These are phyloP conservation scores for Clonostachys chloroleuca DNA, from an alignment of 2,329 filamentous ascomycete species.

Conservation along the genomic window DNA sequence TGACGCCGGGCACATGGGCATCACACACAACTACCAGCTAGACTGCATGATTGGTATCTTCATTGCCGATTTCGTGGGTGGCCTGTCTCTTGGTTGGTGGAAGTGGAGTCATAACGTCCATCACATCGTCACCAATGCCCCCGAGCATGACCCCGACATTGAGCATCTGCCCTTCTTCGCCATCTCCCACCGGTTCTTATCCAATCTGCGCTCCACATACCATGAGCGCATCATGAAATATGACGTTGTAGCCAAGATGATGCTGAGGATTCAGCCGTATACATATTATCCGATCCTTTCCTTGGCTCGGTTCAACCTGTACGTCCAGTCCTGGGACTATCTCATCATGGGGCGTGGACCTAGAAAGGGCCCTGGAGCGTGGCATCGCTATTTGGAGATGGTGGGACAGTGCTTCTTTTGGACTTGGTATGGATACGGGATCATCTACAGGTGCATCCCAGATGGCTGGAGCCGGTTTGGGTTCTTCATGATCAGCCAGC, in stretches of 20 bases:
- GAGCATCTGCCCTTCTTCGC: constrained; percentile 88
- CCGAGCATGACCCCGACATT: constrained; percentile 95
- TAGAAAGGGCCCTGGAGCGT: constrained; percentile 53
- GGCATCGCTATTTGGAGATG: constrained; percentile 66
- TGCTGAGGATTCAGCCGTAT: constrained; percentile 73
- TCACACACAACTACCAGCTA: constrained; percentile 82
- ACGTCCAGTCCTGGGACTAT: constrained; percentile 72
- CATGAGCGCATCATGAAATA: constrained; percentile 53
- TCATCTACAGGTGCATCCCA: constrained; percentile 63
- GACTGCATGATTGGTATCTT: constrained; percentile 87
- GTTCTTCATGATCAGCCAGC: constrained; percentile 77
- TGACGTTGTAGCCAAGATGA: constrained; percentile 65
- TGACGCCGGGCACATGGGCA: constrained; percentile 95
- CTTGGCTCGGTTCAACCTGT: constrained; percentile 85
- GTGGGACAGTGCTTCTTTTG: constrained; percentile 60
- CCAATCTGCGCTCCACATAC: constrained; percentile 71
- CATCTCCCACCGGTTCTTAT: constrained; percentile 76
- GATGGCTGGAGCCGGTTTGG: constrained; percentile 55
- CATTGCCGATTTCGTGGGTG: constrained; percentile 85
- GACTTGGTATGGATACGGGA: constrained; percentile 73
- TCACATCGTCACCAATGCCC: constrained; percentile 91
- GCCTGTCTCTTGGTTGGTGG: constrained; percentile 94
- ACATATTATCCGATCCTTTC: constrained; percentile 79
- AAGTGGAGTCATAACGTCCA: constrained; percentile 95
- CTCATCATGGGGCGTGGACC: constrained; percentile 46